Evolutionary conservation across 2,329 filamentous ascomycete genomes (phyloP), one percentile per base, ranked within the genome.

Genomic region (Xylaria arbuscula): DNA sequence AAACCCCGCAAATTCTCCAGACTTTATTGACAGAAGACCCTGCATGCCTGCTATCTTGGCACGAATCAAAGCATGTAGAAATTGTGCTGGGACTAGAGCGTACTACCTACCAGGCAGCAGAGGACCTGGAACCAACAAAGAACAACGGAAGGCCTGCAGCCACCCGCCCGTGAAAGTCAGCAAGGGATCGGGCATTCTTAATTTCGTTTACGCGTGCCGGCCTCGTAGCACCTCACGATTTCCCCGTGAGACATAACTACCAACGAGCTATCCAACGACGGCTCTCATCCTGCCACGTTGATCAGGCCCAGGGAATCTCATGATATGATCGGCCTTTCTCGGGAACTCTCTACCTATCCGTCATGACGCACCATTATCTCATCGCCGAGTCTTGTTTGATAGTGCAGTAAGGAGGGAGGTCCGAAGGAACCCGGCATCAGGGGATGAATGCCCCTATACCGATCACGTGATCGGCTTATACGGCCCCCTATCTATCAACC

Each of bases 391-490:
- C 47, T 8, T 50, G 32, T 64, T 48, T 15, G 40, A 64, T 56
- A 60, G 19, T 17, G 42, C 51, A 54, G 51, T 38, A 22, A 55
- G 17, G 11, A 48, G 47, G 40, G 22, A 48, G 28, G 32, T 42
- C 38, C 13, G 40, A 32, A 22, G 40, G 6, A 17, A 48, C 36
- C 8, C 34, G 50, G 45, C 36, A n/a, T 48, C 15, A 40, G 24
- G 58, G 64, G 59, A 11, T 36, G 5, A 24, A 11, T 48, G 11
- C 48, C 11, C 40, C 67, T 62, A 56, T 28, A 7, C 69, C 69
- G 67, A 42, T 71, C 69, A 71, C 69, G 63, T 71, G 69, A 67
- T 42, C 69, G 69, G 67, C 48, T 28, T 50, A 17, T 40, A 61
- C 66, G 40, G 62, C 66, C 42, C 48, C 17, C 40, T 19, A 45